Evolutionary conservation across 2,329 filamentous ascomycete genomes (phyloP).

Genomic region (Lachnellula subtilissima): DNA sequence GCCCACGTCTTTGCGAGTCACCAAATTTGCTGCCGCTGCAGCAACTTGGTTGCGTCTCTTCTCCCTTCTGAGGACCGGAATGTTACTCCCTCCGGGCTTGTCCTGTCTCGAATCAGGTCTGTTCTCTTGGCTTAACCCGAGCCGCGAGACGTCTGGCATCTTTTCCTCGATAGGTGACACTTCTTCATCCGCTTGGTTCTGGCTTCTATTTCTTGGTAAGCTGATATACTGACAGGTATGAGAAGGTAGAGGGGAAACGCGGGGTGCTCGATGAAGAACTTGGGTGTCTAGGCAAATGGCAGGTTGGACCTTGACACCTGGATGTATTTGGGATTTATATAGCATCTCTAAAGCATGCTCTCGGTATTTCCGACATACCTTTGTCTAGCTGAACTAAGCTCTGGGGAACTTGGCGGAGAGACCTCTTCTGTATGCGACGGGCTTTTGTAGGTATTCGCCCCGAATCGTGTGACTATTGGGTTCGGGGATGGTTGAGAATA

Average conservation of each 20-base stretch:
- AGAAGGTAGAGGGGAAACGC: slow-evolving; percentile 17
- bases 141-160: slow-evolving; percentile 22
- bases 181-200: slow-evolving; percentile 22
- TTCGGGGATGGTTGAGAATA: slow-evolving; percentile 53
- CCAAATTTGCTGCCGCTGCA: slow-evolving; percentile 21
- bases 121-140: slow-evolving; percentile 10
- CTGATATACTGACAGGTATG: slow-evolving; percentile 11
- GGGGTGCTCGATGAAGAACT: slow-evolving; percentile 16
- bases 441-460: slow-evolving; percentile 30
- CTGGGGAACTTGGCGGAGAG: slow-evolving; percentile 43
- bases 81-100: slow-evolving; percentile 24
- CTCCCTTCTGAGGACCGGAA: slow-evolving; percentile 30
- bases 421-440: slow-evolving; percentile 28
- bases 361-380: slow-evolving; percentile 24
- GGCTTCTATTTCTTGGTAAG: slow-evolving; percentile 18
- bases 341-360: slow-evolving; percentile 16
- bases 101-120: slow-evolving; percentile 9
- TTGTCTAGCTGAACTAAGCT: slow-evolving; percentile 14
- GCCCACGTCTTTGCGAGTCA: slow-evolving; percentile 21
- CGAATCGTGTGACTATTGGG: slow-evolving; percentile 19
- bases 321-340: slow-evolving; percentile 1
- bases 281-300: slow-evolving; percentile 8
- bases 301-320: not conserved
- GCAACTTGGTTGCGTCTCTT: slow-evolving; percentile 28
- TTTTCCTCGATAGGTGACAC: slow-evolving; percentile 39